Evolutionary conservation across 2,329 filamentous ascomycete species (phyloP), one percentile per base, ranked within the genome.

Genomic region (Exophiala bonariae): DNA sequence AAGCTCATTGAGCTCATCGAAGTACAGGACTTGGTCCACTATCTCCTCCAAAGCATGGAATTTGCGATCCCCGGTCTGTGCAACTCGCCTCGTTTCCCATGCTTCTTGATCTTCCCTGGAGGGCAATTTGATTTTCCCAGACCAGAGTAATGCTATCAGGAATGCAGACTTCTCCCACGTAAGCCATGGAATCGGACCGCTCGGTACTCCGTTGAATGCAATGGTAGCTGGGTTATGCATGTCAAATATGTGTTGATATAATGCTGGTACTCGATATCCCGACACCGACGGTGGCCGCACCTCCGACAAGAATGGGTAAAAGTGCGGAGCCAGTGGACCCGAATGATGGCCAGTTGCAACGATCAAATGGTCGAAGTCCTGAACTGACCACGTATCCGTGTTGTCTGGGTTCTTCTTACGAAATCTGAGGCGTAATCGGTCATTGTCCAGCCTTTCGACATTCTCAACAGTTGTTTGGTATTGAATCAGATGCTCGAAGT

Each of bases 21-120:
- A 43, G 19, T 35, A 43, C 4, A 43, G 8, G 0, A 76, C 68
- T 13, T 65, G 61, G 1, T 69, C 59, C 5, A 4, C 3, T 3
- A 37, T 17, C 34, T 65, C 38, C 63, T 61, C 42, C 49, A 70
- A 52, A 32, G n/a, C 28, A 31, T 31, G 28, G 28, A 31, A 31
- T 31, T n/a, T 8, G 28, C n/a, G 9, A 31, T 31, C 28, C 16
- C 6, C 16, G 11, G 36, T 39, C 16, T 19, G 16, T n/a, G 36
- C 36, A 9, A 39, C 3, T 17, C 36, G 36, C 10, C 36, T 5
- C 5, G 36, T 19, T 17, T 39, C 36, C 36, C 36, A 39, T 23
- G 6, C 16, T 19, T 22, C 16, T 17, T 39, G 36, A 3, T 18
- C 36, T 39, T 39, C 36, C 10, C 10, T 22, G 3, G 36, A n/a